Conservation (phyloP, 805 yeast genomes). For the Candida mattraensis region DNA sequence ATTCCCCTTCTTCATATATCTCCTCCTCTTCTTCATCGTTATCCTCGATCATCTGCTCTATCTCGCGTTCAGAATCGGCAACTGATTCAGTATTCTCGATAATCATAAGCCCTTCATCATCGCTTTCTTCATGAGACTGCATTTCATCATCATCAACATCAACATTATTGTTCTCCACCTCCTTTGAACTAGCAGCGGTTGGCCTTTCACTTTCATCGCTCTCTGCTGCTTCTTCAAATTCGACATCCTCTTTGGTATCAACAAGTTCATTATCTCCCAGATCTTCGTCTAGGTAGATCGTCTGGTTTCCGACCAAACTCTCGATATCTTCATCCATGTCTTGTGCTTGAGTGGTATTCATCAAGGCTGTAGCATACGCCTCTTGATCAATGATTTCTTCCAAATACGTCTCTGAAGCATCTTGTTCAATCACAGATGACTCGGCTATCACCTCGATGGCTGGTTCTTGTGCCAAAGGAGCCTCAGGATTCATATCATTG, state of each 20-base stretch:
- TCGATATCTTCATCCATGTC: constrained; percentile 11
- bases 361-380: constrained; percentile 28
- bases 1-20: no score
- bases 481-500: no score
- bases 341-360: constrained; percentile 21
- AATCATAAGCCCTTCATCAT: constrained; percentile 3
- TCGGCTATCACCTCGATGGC: constrained; percentile 25
- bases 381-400: constrained; percentile 23
- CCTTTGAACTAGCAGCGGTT: no score
- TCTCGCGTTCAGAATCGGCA: constrained; percentile 9
- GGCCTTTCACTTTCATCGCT: constrained; percentile 3
- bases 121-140: constrained; percentile 12
- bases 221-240: constrained; percentile 3
- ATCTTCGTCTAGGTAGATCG: constrained; percentile 25
- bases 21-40: constrained; percentile 4
- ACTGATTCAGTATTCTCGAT: constrained; percentile 10
- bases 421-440: constrained; percentile 25
- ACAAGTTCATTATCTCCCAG: constrained; percentile 2
- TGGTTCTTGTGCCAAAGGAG: no score
- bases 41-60: constrained; percentile 9
- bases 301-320: constrained; percentile 25
- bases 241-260: constrained; percentile 1
- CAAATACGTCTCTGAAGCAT: constrained; percentile 7
- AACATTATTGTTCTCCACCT: no score
- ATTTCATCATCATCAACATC: constrained; percentile 1